Percentiles rank a stretch among this genome's conserved stretches.
phyloP scores from a whole-genome alignment of 768 basidiomycete species.

The Trametes meyenii region DNA sequence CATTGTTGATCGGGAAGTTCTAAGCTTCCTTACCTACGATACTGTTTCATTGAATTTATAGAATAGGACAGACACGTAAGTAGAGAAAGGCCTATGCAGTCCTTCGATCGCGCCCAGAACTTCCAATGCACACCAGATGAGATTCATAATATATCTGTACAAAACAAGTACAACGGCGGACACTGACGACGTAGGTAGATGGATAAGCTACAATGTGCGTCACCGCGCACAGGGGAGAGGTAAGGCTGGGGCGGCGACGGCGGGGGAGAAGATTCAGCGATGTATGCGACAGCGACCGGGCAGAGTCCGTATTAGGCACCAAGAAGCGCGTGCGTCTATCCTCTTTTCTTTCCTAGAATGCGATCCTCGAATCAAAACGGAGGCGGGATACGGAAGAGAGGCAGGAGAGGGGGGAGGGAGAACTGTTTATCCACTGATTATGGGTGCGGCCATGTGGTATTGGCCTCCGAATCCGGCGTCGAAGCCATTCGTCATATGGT shows the following conservation, averaged over 20 bases:
- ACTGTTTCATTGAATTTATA: no score
- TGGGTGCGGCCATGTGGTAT: conserved; percentile 15
- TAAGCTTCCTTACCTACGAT: no score
- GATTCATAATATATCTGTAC: conserved; percentile 4
- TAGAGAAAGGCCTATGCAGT: neutral
- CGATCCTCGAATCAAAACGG: neutral
- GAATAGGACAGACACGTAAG: no score
- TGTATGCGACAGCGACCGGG: neutral
- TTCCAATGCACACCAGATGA: neutral
- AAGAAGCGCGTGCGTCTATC: neutral
- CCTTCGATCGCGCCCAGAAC: neutral
- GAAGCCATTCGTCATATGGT: conserved; percentile 13
- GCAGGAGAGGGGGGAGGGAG: neutral
- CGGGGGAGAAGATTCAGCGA: neutral
- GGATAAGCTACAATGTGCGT: conserved; percentile 2
- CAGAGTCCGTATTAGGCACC: neutral
- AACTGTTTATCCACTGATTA: conserved; percentile 10
- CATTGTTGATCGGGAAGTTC: no score
- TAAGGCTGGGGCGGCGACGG: neutral
- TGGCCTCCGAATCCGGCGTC: conserved; percentile 8
- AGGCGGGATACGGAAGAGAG: no score
- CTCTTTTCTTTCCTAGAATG: neutral
- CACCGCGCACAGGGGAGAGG: neutral
- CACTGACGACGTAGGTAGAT: neutral
- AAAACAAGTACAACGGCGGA: neutral